Conservation (phyloP, 1,284 basidiomycete species). For the Cystobasidium pallidum region DNA sequence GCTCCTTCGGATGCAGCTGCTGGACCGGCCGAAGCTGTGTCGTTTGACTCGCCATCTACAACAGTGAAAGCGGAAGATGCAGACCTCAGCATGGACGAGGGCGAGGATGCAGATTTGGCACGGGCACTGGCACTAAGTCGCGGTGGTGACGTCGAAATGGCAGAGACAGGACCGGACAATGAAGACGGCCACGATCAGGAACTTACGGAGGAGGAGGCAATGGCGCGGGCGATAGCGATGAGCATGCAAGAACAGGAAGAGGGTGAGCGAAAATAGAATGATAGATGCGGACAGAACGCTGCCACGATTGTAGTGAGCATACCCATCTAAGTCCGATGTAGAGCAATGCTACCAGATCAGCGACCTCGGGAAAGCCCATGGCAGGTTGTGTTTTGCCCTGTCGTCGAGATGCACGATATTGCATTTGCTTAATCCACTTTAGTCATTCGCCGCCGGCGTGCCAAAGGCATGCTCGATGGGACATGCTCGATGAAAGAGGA, state of each 20-base stretch:
- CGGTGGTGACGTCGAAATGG: constrained; percentile 53
- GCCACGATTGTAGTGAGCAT: neutral
- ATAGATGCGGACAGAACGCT: neutral
- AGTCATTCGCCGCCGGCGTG: too few relatives aligned
- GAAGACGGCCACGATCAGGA: constrained; percentile 61
- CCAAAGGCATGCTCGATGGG: too few relatives aligned
- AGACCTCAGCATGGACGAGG: constrained; percentile 44
- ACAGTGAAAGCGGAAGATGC: constrained; percentile 31
- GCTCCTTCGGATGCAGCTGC: constrained; percentile 25
- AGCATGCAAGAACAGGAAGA: constrained; percentile 59
- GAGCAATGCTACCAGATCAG: too few relatives aligned
- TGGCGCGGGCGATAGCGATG: constrained; percentile 68
- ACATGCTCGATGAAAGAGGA: too few relatives aligned
- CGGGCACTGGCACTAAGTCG: constrained; percentile 53
- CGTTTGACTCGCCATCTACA: constrained; percentile 57
- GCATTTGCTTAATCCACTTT: too few relatives aligned
- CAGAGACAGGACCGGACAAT: constrained; percentile 48
- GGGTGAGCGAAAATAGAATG: neutral
- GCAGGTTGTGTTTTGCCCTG: too few relatives aligned
- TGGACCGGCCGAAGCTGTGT: constrained; percentile 46
- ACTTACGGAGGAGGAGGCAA: constrained; percentile 64
- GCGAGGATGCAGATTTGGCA: constrained; percentile 52
- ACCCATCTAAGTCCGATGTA: too few relatives aligned
- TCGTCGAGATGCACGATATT: too few relatives aligned
- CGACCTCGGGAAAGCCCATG: too few relatives aligned